Evolutionary conservation across 805 yeast genomes (phyloP), one percentile per base, ranked within the genome.

Genomic region (Maudiozyma bulderi): DNA sequence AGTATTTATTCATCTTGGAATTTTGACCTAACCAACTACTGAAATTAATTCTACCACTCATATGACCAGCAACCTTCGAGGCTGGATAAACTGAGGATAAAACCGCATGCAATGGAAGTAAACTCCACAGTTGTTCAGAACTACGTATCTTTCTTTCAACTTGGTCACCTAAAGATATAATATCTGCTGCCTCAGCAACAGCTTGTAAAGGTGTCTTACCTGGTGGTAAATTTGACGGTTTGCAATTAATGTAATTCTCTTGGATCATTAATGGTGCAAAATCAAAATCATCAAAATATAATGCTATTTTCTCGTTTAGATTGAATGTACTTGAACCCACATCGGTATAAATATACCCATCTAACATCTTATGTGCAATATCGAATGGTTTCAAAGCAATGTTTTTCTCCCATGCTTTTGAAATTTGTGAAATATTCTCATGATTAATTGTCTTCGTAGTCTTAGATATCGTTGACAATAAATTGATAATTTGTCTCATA

Each of bases 181-280:
- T 78, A 56, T 88, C 88, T 0, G 98, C 87, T 0, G 99, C 98
- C 31, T 73, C 69, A 1, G 87, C 84, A 0, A 84, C 81, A 14
- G 81, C 70, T 53, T 76, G 73, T 50, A 91, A 66, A 54, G 81
- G 86, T 9, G 75, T 71, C 28, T 69, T 55, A n/a, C 76, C 71
- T 9, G 72, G 54, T 49, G 70, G 60, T 14, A 71, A 67, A 30
- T 66, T 66, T 7, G 72, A 52, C 1, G 95, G 96, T 40, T 70
- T 70, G 0, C 95, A 82, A 35, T 68, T 69, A 45, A 87, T 66
- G 63, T 93, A 93, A 68, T 93, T 93, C 64, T 93, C 99, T 62
- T 91, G 97, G 47, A 93, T 78, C 98, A 93, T 91, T 52, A 91
- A 73, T 5, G 99, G 98, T 1, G 95, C 82, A 63, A 93, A 84